Evolutionary conservation across 257 asterid genomes (phyloP), one percentile per base, ranked within the genome.

Genomic region (Solanum pennellii): DNA sequence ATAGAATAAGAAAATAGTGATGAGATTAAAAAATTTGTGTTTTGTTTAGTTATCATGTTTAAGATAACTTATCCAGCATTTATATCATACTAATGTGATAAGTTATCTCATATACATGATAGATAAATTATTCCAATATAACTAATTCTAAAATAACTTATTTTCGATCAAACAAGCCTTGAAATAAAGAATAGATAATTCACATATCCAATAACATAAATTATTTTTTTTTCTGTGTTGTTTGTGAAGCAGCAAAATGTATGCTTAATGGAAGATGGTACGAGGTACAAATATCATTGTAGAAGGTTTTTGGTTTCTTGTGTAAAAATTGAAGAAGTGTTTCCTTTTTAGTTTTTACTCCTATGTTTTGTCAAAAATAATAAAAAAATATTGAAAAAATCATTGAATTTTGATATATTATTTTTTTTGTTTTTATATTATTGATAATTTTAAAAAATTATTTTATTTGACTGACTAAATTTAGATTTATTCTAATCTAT

Each of bases 361-460:
- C 10, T 79, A 45, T 7, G 5, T 15, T 79, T 27, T 45, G 25
- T 45, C 62, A 56, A 56, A 56, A 56, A 7, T 1, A 9, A 56
- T 18, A 52, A 52, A 52, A 9, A 18, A 52, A 21, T 18, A 56
- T 56, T 56, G n/a, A 56, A 56, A 56, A 56, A 7, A 7, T 0
- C 2, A 18, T 4, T 56, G 7, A 18, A 56, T 4, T 56, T 56
- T 56, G 11, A 56, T 4, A 52, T 6, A 18, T 18, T 52, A 18
- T 52, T 18, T 2, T 1, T 18, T 44, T 56, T 52, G n/a, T 56
- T 9, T 4, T 3, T 16, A 18, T 0, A 56, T 0, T 9, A 3
- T 56, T 56, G 62, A 18, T 0, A 56, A 0, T 16, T 6, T 18
- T 7, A 6, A 18, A 52, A 7, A 18, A 18, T 0, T 56, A 0